A percentile compares a stretch with the other conserved stretches of the same genome.
Conservation (phyloP, 768 basidiomycete genomes). For the Lactarius deliciosus region DNA sequence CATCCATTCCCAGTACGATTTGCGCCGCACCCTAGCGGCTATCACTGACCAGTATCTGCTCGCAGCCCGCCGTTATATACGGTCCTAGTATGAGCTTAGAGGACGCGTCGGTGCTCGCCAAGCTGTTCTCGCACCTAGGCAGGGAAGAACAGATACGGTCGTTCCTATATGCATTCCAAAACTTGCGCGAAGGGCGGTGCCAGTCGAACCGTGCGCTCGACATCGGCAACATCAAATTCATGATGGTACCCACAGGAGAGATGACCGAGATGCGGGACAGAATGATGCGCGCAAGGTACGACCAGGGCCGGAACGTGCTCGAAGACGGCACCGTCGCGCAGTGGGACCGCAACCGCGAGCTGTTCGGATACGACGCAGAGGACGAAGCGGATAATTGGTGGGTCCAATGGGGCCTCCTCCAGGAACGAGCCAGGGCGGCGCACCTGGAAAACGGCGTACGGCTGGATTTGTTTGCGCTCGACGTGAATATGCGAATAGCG, state of each 20-base stretch:
- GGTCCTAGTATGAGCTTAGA: slow-evolving; percentile 40
- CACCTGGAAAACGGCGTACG: background rate
- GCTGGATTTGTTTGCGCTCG: slow-evolving; percentile 17
- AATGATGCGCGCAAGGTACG: slow-evolving; percentile 30
- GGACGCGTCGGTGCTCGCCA: slow-evolving; percentile 42
- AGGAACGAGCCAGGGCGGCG: slow-evolving; percentile 26
- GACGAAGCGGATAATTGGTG: slow-evolving; percentile 42
- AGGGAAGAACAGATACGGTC: slow-evolving; percentile 35
- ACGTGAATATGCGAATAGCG: slow-evolving; percentile 7
- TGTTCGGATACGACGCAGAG: slow-evolving; percentile 40
- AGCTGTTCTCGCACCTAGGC: slow-evolving; percentile 40
- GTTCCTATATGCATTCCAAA: slow-evolving; percentile 39
- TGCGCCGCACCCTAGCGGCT: background rate
- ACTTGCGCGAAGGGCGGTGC: slow-evolving; percentile 37
- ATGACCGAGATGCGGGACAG: slow-evolving; percentile 32
- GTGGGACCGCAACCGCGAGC: slow-evolving; percentile 36
- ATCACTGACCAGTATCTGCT: background rate
- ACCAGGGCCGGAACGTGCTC: slow-evolving; percentile 31
- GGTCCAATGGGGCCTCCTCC: slow-evolving; percentile 39
- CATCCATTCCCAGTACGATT: slow-evolving; percentile 39
- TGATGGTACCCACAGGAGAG: slow-evolving; percentile 30
- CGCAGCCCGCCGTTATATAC: slow-evolving; percentile 38
- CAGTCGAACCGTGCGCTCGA: slow-evolving; percentile 29
- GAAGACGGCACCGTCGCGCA: slow-evolving; percentile 31
- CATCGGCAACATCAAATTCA: slow-evolving; percentile 29